Base-by-base conservation (phyloP, 2,329 filamentous ascomycete genomes). In the Penicillium thymicola region DNA sequence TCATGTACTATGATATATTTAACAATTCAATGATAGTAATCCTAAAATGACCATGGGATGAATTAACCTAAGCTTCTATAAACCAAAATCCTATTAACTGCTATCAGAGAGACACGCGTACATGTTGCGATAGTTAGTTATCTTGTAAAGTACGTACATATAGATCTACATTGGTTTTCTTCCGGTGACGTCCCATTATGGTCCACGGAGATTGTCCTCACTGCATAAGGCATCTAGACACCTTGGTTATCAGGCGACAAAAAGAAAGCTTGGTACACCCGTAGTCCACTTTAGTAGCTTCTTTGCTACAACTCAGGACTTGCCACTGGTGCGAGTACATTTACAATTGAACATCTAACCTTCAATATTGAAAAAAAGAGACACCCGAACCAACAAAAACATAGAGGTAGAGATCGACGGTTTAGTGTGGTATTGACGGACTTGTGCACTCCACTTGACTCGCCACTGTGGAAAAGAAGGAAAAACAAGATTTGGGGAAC, bases 401-500 rank as follows among this genome's bases (percentile, higher is more conserved):
- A 11, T 11, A 30, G 16, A 36, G 1, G 14, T 28, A 44, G 6
- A 48, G 59, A 59, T 64, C 58, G 55, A 42, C 58, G 38, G 11
- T 30, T 36, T 50, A 55, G 57, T 40, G 45, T 34, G 52, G 48
- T 48, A 59, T 51, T 52, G 42, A 47, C 30, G 44, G 51, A 40
- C 52, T 54, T 54, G 32, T n/a, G 32, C 16, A 37, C 49, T 60
- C 58, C 57, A 60, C 56, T 42, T 42, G 18, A 10, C 47, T 60
- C 55, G 55, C 60, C 51, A 60, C 46, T 51, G n/a, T 36, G 45
- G 25, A 32, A 16, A 18, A 21, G 18, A 44, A 21, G 21, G 16
- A 42, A 62, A 63, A 64, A 59, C 62, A 64, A 63, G 58, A 61
- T 59, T 62, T 34, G 32, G 41, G 27, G 14, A 11, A 13, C 14